Evolutionary conservation across 495 filamentous ascomycete genomes (phyloP).

Genomic region (Apodospora peruviana): DNA sequence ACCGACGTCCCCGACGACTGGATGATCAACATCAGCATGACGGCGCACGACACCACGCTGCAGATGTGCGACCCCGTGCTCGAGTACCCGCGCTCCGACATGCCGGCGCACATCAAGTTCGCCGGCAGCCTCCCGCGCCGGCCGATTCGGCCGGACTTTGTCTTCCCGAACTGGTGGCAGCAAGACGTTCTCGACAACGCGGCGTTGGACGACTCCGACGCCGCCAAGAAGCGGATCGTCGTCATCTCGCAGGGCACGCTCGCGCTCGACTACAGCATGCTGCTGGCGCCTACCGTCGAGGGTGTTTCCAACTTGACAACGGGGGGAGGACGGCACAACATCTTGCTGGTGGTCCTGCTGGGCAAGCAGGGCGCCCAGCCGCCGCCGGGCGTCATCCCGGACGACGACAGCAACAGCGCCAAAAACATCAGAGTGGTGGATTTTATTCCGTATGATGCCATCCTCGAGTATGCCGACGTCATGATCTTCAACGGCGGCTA

Average conservation of each 20-base stretch:
- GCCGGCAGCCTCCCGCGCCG: slow-evolving; percentile 27
- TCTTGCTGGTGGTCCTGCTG: slow-evolving; percentile 29
- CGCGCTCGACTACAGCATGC: slow-evolving; percentile 20
- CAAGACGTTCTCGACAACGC: slow-evolving; percentile 14
- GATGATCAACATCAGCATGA: slow-evolving; percentile 17
- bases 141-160: slow-evolving; percentile 5
- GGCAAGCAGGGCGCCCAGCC: slow-evolving; percentile 23
- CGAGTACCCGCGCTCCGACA: slow-evolving; percentile 27
- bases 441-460: slow-evolving; percentile 32
- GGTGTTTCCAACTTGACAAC: slow-evolving; percentile 11
- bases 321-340: slow-evolving; percentile 8
- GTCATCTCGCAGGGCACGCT: slow-evolving; percentile 36
- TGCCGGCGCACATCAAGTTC: slow-evolving; percentile 22
- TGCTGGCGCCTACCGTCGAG: slow-evolving; percentile 28
- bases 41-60: slow-evolving; percentile 23
- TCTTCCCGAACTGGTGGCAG: slow-evolving; percentile 26
- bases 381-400: background rate
- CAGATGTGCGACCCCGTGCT: slow-evolving; percentile 29
- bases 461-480: slow-evolving; percentile 23
- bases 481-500: slow-evolving; percentile 33
- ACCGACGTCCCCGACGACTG: slow-evolving; percentile 12
- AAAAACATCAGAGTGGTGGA: slow-evolving; percentile 25
- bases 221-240: slow-evolving; percentile 22
- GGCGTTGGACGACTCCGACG: background rate
- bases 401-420: background rate